phyloP scores from a whole-genome alignment of 2,329 filamentous ascomycete species.

The Zymoseptoria ardabiliae region DNA sequence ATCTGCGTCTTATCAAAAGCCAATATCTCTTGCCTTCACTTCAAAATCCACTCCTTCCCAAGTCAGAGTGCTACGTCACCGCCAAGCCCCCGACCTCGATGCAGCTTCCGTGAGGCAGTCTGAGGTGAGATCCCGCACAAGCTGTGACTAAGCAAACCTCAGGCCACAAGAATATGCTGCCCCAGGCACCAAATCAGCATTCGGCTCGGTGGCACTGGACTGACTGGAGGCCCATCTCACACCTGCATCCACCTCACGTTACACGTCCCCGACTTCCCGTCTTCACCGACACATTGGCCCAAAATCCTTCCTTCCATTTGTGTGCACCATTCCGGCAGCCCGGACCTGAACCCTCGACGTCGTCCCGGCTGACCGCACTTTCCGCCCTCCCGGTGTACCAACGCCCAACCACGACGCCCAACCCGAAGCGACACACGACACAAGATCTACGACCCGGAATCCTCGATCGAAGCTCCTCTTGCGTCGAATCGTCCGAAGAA shows the following conservation, averaged over 20 bases:
- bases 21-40: too few species aligned
- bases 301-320: background rate
- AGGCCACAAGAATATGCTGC: too few species aligned
- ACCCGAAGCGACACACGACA: background rate
- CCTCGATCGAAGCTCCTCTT: background rate
- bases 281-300: background rate
- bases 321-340: background rate
- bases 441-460: background rate
- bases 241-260: background rate
- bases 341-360: background rate
- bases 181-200: too few species aligned
- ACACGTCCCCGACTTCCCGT: background rate
- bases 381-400: background rate
- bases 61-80: too few species aligned
- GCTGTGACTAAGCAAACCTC: too few species aligned
- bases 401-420: background rate
- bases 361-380: background rate
- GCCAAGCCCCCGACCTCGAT: too few species aligned
- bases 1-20: too few species aligned
- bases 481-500: background rate
- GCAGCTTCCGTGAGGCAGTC: too few species aligned
- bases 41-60: too few species aligned
- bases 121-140: too few species aligned
- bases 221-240: too few species aligned
- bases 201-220: too few species aligned